Conservation (phyloP, 2,329 filamentous ascomycete genomes). For the Diplodia sapinea region DNA sequence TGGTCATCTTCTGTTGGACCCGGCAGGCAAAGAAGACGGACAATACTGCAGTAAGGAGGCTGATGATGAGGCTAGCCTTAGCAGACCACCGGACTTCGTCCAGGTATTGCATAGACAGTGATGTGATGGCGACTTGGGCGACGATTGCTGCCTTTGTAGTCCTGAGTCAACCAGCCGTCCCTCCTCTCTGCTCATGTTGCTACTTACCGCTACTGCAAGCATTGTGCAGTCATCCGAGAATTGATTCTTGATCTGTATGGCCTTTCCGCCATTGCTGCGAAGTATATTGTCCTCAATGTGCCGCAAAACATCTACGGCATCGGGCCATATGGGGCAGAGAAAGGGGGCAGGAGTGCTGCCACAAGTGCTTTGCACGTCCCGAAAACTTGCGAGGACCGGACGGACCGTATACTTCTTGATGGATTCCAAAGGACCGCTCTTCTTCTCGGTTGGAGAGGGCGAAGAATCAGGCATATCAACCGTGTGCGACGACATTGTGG, state of each 20-base stretch:
- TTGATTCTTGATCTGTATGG: background rate
- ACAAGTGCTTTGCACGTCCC: background rate
- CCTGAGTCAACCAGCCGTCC: too few relatives aligned
- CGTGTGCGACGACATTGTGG: too few relatives aligned
- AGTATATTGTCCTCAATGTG: background rate
- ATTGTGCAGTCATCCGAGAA: background rate
- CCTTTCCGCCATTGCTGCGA: background rate
- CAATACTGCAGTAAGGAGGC: conserved; percentile 33
- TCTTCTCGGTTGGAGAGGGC: too few relatives aligned
- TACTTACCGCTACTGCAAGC: background rate
- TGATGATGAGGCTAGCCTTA: conserved; percentile 33
- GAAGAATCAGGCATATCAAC: too few relatives aligned
- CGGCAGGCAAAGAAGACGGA: conserved; percentile 34
- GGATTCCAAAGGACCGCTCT: too few relatives aligned
- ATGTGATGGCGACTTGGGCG: conserved; percentile 36
- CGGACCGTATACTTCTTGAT: too few relatives aligned
- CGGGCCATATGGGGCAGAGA: background rate
- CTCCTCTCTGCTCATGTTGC: too few relatives aligned
- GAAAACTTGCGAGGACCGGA: too few relatives aligned
- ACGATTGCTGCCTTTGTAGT: conserved; percentile 34
- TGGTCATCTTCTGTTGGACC: conserved; percentile 31
- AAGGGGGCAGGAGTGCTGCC: background rate
- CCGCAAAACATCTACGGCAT: background rate
- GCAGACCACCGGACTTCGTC: conserved; percentile 34
- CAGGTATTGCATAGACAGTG: conserved; percentile 30